A percentile compares a stretch with the other conserved stretches of the same genome.
Evolutionary conservation across 495 filamentous ascomycete genomes (phyloP).

Genomic region (Podospora comata): DNA sequence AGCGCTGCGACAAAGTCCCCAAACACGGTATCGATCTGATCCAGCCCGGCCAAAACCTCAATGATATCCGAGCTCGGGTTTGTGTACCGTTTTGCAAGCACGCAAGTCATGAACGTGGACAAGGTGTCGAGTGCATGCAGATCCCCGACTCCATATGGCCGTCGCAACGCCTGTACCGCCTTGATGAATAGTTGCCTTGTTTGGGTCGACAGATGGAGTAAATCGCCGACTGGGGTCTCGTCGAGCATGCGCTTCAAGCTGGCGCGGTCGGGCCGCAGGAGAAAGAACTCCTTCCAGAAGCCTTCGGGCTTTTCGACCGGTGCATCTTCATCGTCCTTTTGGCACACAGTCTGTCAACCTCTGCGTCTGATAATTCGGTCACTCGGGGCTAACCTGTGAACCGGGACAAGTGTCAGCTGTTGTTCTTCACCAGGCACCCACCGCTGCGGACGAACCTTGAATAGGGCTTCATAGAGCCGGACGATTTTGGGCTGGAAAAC

Average conservation of each 20-base stretch:
- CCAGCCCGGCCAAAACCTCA: slow-evolving; percentile 78
- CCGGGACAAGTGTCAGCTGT: neutral
- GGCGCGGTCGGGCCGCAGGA: slow-evolving; percentile 70
- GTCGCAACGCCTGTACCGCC: slow-evolving; percentile 66
- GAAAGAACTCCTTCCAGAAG: slow-evolving; percentile 96
- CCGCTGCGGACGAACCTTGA: slow-evolving; percentile 61
- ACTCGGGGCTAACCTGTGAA: neutral
- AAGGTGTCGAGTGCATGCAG: slow-evolving; percentile 91
- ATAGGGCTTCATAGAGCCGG: slow-evolving; percentile 79
- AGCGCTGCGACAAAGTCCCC: slow-evolving; percentile 81
- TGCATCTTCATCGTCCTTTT: slow-evolving; percentile 53
- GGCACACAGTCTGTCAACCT: slow-evolving; percentile 19
- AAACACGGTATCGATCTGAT: slow-evolving; percentile 81
- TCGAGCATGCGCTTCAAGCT: slow-evolving; percentile 65
- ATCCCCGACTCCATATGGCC: slow-evolving; percentile 58
- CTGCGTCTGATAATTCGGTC: neutral
- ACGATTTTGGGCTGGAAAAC: slow-evolving; percentile 92
- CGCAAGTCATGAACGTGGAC: slow-evolving; percentile 75
- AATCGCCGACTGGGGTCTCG: slow-evolving; percentile 64
- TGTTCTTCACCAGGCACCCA: neutral
- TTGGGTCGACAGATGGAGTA: slow-evolving; percentile 69
- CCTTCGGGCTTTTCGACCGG: slow-evolving; percentile 63
- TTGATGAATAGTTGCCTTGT: slow-evolving; percentile 75
- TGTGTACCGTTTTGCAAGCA: slow-evolving; percentile 86
- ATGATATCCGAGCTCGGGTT: slow-evolving; percentile 97